A percentile compares a stretch with the other conserved stretches of the same genome.
Conservation (phyloP, 164 flowering plant genomes). For the grape (Vitis vinifera) region ASM3070453v1 NC_081805.1:3791001-3791500, state of each 20-base stretch:
- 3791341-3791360: too few relatives aligned
- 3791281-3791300: conserved; percentile 81
- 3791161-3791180: conserved; percentile 81
- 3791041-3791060: conserved; percentile 88
- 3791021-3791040: conserved; percentile 94
- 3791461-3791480: too few relatives aligned
- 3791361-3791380: too few relatives aligned
- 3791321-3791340: conserved; percentile 8
- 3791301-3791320: conserved; percentile 65
- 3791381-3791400: too few relatives aligned
- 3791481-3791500: too few relatives aligned
- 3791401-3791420: too few relatives aligned
- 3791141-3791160: conserved; percentile 85
- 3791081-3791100: conserved; percentile 73
- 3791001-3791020: conserved; percentile 89
- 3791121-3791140: conserved; percentile 80
- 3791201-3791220: conserved; percentile 70
- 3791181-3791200: conserved; percentile 87
- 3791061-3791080: conserved; percentile 85
- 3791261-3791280: conserved; percentile 64
- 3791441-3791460: too few relatives aligned
- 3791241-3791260: conserved; percentile 55
- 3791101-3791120: conserved; percentile 86
- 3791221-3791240: conserved; percentile 93
- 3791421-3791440: too few relatives aligned